Evolutionary conservation across 305 asterid species (phyloP), one percentile per base, ranked within the genome.

Genomic region (Caryopteris hybrid): DNA sequence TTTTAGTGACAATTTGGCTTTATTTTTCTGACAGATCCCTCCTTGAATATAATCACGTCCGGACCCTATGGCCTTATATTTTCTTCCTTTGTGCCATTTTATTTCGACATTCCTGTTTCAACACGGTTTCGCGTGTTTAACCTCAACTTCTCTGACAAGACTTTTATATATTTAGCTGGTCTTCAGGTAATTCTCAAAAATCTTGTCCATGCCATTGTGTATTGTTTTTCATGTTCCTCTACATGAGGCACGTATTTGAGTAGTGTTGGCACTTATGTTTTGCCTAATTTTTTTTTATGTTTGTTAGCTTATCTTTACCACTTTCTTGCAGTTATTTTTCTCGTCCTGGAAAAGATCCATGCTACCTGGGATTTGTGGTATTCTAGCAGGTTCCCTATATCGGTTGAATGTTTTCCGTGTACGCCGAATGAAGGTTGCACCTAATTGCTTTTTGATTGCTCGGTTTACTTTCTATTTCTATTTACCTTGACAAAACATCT

Each of bases 341-440:
- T 89, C 98, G 29, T 92, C 96, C 54, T 95, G 99, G 98, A 95
- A 83, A 83, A 81, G 97, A 88, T 89, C 97, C 71, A 75, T 95
- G 76, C 62, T 95, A 53, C 98, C 98, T 0, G 99, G 99, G 68
- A 80, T 91, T 64, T 95, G 97, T 73, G 98, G 99, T 68, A 84
- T 91, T 76, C 79, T 95, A 63, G 97, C 96, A 21, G 99, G 99
- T 64, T 81, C 85, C 71, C 78, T 95, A 41, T 95, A 92, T 63
- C 98, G 89, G 64, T 66, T 86, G 78, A 92, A 95, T 76, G 57
- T 88, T 51, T 77, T 82, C 76, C 78, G 85, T 39, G 75, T 88
- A 39, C 91, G 97, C 73, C 84, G 81, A 83, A 58, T 90, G 73
- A 95, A 91, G 98, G 99, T 95, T 68, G 68, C 25, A 46, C 47